Base-by-base conservation (phyloP, 2,329 filamentous ascomycete species). In the Aspergillus arachidicola region DNA sequence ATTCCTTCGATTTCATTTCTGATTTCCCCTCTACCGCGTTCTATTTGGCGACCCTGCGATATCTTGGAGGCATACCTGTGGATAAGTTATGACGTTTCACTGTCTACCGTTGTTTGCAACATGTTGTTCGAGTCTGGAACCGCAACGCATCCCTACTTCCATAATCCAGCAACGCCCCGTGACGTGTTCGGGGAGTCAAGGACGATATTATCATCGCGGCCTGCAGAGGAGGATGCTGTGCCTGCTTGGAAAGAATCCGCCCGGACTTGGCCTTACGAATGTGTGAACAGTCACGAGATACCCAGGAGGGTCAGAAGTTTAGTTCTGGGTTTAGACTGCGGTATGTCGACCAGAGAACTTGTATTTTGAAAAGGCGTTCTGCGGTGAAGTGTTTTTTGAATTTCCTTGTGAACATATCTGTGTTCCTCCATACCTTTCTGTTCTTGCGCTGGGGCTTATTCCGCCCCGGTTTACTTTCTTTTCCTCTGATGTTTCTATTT, bases 21-120 rank as follows among this genome's bases (percentile, higher is more conserved):
- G 60, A 58, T 65, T 64, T 51, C 63, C 64, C 63, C 58, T 60
- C 63, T 66, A 61, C 64, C 60, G 67, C 65, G 67, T 65, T 63
- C 65, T 68, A 64, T 72, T 72, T 70, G 70, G 72, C 72, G 69
- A 72, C 71, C 67, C 72, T 71, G 67, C 65, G 64, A 70, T 73
- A 71, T 71, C 66, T 64, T 65, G 57, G 36, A 58, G 23, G 50
- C 46, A 57, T 57, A 62, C 36, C 61, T 63, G 63, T 65, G 68
- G 55, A 59, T 56, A 62, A 48, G 36, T 46, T 45, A 55, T 57
- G 38, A 63, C 41, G 21, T 41, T 54, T 56, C 54, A 30, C 36
- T 34, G 38, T 50, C 46, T 54, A 61, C 26, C 56, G 61, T 48
- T 46, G 41, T 23, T 34, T 55, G 51, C 51, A 55, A 55, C 53